Conservation (phyloP, 495 filamentous ascomycete species). For the Podospora tetraspora region DNA sequence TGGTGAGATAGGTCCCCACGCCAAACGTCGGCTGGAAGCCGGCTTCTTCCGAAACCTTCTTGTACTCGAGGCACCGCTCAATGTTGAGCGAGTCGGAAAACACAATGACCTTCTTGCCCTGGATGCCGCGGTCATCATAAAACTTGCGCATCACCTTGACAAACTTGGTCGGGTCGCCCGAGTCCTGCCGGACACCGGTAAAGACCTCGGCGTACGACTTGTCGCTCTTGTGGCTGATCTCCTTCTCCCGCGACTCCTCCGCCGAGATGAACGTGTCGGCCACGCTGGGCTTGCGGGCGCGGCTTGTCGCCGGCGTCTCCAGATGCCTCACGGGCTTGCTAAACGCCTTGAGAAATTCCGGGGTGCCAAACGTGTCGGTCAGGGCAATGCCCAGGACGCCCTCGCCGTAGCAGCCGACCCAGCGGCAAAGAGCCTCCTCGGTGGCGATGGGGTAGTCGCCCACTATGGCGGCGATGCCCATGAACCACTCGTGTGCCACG, state of each 20-base stretch:
- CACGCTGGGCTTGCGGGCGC: constrained; percentile 23
- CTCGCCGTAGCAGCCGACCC: constrained; percentile 87
- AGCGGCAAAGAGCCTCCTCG: constrained; percentile 74
- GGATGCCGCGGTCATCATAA: constrained; percentile 71
- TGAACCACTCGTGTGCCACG: constrained; percentile 98
- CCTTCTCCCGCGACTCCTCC: constrained; percentile 10
- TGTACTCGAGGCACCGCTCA: constrained; percentile 86
- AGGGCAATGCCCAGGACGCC: constrained; percentile 87
- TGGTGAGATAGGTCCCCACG: constrained; percentile 91
- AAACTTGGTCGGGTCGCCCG: constrained; percentile 79
- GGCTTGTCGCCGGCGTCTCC: constrained; percentile 15
- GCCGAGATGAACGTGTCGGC: constrained; percentile 33
- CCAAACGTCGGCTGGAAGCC: constrained; percentile 84
- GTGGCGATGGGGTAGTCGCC: constrained; percentile 79
- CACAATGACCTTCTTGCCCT: constrained; percentile 84
- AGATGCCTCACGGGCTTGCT: constrained; percentile 49
- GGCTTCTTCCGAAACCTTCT: constrained; percentile 67
- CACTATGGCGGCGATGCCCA: constrained; percentile 91
- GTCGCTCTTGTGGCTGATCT: constrained; percentile 14
- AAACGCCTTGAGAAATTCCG: constrained; percentile 82
- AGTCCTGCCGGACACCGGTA: constrained; percentile 87
- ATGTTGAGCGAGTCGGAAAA: constrained; percentile 95
- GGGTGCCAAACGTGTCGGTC: constrained; percentile 97
- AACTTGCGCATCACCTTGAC: constrained; percentile 80
- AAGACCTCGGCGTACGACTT: constrained; percentile 80